These are phyloP conservation scores for Lyophyllum decastes DNA, from an alignment of 768 basidiomycete genomes.

Conservation along the genomic window DNA sequence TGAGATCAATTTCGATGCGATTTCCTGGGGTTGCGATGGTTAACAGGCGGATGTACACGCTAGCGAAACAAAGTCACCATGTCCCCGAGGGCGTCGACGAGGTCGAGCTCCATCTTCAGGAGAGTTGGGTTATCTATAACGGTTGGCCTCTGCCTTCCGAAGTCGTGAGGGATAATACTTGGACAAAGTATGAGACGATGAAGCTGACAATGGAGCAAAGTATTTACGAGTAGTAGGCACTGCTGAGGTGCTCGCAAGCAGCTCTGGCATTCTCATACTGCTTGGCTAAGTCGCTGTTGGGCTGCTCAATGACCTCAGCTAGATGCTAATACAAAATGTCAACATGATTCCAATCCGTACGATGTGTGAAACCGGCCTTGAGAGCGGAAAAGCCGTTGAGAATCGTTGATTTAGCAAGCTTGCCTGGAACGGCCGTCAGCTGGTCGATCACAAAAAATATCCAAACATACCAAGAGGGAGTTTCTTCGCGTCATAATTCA, in stretches of 20 bases:
- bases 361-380: conserved; percentile 35
- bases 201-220: not conserved
- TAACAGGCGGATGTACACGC: not conserved
- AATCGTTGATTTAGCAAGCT: conserved; percentile 62
- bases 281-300: conserved; percentile 38
- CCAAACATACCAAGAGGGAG: conserved; percentile 51
- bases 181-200: not conserved
- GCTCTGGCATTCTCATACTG: conserved; percentile 34
- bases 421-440: conserved; percentile 34
- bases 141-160: conserved; percentile 49
- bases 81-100: conserved; percentile 64
- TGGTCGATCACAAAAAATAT: not conserved
- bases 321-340: not conserved
- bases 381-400: conserved; percentile 59
- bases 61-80: conserved; percentile 39
- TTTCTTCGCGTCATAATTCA: conserved; percentile 70
- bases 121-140: conserved; percentile 37
- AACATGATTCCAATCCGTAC: not conserved
- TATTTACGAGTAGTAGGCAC: conserved; percentile 58
- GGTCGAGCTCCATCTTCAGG: conserved; percentile 59
- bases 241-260: conserved; percentile 50
- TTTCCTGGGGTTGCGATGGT: conserved; percentile 37
- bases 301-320: conserved; percentile 51
- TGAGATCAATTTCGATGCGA: conserved; percentile 58
- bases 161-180: conserved; percentile 65